Conservation (phyloP, 768 basidiomycete genomes). For the Tylopilus rubrobrunneus region DNA sequence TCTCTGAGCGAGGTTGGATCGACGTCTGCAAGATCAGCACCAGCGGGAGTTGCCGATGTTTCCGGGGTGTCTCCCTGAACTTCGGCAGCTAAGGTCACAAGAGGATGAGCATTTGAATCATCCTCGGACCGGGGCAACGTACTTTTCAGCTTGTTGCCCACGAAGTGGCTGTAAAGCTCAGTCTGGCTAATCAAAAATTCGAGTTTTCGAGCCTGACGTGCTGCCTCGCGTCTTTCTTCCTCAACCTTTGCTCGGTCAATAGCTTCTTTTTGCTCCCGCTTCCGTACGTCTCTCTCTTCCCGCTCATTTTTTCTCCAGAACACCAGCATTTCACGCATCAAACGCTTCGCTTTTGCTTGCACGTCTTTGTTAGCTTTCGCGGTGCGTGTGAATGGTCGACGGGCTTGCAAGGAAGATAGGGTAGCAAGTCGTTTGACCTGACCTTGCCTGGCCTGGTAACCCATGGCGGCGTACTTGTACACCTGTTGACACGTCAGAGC, state of each 20-base stretch:
- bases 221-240: conserved; percentile 91
- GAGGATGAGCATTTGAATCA: conserved; percentile 13
- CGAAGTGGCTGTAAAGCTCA: conserved; percentile 98
- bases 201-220: conserved; percentile 90
- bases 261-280: conserved; percentile 93
- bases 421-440: conserved; percentile 77
- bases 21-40: conserved; percentile 54
- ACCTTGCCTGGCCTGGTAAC: conserved; percentile 60
- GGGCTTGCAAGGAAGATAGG: conserved; percentile 72
- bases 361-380: conserved; percentile 78
- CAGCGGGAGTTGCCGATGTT: conserved; percentile 43
- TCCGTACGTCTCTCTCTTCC: conserved; percentile 88
- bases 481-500: conserved; percentile 45
- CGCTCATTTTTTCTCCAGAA: conserved; percentile 99
- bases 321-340: conserved; percentile 94
- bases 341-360: conserved; percentile 78
- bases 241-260: conserved; percentile 82
- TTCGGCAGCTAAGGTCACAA: conserved; percentile 56
- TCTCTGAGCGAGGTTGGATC: conserved; percentile 56
- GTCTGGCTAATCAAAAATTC: conserved; percentile 99
- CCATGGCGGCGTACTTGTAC: conserved; percentile 69
- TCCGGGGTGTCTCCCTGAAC: conserved; percentile 59
- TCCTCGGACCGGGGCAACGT: conserved; percentile 28
- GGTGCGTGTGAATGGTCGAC: conserved; percentile 68
- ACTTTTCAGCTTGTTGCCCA: conserved; percentile 95